A percentile compares a stretch with the other conserved stretches of the same genome.
phyloP scores from a whole-genome alignment of 257 asterid genomes.

The Gentiana dahurica region DNA sequence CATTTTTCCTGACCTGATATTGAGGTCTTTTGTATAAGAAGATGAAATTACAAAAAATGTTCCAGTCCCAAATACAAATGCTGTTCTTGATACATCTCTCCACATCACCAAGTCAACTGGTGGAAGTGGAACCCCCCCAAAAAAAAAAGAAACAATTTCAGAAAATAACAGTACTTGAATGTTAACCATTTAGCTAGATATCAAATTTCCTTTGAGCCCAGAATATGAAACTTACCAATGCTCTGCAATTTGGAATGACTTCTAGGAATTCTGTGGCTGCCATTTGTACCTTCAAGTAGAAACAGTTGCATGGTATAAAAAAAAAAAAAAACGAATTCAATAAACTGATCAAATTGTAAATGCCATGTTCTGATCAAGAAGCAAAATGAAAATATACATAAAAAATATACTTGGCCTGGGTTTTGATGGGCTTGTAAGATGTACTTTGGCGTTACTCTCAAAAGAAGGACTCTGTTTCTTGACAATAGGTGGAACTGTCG shows the following conservation, averaged over 20 bases:
- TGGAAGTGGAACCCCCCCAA: background rate
- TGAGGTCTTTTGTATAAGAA: conserved; percentile 63
- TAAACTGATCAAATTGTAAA: background rate
- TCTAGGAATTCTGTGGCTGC: conserved; percentile 27
- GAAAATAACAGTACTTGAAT: background rate
- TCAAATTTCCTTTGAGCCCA: background rate
- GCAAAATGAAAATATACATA: background rate
- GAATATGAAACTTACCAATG: conserved; percentile 42
- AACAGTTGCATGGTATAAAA: conserved; percentile 6
- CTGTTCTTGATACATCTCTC: conserved; percentile 76
- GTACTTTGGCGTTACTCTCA: conserved; percentile 25
- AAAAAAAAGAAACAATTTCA: background rate
- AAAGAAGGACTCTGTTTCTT: conserved; percentile 31
- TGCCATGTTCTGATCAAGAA: background rate
- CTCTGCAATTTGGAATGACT: conserved; percentile 46
- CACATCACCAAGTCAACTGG: conserved; percentile 83
- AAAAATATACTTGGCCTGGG: conserved; percentile 33
- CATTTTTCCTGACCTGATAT: conserved; percentile 44
- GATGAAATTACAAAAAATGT: conserved; percentile 71
- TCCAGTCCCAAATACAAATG: conserved; percentile 80
- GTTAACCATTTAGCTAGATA: background rate
- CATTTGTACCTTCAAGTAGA: conserved; percentile 32
- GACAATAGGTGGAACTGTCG: conserved; percentile 28
- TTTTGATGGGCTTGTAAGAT: conserved; percentile 29
- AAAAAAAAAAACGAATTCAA: background rate